Percentiles rank a stretch among this genome's conserved stretches.
Evolutionary conservation across 2,329 filamentous ascomycete genomes (phyloP).

Genomic region (Epichloe sibirici): DNA sequence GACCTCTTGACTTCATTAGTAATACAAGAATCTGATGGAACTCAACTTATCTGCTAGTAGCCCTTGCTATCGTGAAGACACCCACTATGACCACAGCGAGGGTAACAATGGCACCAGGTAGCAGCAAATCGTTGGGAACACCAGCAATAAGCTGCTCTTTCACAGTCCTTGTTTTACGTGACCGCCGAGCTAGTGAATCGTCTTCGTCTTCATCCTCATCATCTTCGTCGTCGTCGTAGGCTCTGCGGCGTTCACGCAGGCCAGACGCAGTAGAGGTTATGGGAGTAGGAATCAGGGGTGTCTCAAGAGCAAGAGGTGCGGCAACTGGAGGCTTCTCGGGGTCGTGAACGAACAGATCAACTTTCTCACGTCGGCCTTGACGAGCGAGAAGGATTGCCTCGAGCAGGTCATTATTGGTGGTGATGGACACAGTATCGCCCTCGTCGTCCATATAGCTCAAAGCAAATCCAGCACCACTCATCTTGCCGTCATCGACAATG

Average conservation of each 20-base stretch:
- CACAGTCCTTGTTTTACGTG: constrained; percentile 29
- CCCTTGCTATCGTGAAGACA: constrained; percentile 77
- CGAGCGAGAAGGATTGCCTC: constrained; percentile 82
- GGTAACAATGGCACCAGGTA: constrained; percentile 91
- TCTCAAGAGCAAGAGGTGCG: constrained; percentile 38
- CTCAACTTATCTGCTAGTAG: constrained; percentile 37
- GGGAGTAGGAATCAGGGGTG: constrained; percentile 31
- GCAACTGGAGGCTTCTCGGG: constrained; percentile 77
- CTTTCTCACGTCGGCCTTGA: constrained; percentile 71
- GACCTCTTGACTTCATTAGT: constrained; percentile 26
- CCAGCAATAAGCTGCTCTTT: constrained; percentile 76
- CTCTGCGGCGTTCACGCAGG: constrained; percentile 37
- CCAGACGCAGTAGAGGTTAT: constrained; percentile 33
- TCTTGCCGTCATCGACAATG: constrained; percentile 63
- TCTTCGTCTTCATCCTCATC: constrained; percentile 42
- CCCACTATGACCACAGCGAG: constrained; percentile 86
- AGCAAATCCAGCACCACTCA: constrained; percentile 70
- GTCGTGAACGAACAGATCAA: constrained; percentile 93
- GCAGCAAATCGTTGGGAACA: constrained; percentile 83
- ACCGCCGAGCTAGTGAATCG: constrained; percentile 32
- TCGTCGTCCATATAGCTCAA: constrained; percentile 95
- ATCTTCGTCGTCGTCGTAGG: constrained; percentile 38
- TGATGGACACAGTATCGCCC: constrained; percentile 92
- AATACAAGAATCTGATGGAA: constrained; percentile 7
- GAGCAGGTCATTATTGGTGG: constrained; percentile 81